phyloP scores from a whole-genome alignment of 2,329 filamentous ascomycete species.

The Blumeria graminis region DNA sequence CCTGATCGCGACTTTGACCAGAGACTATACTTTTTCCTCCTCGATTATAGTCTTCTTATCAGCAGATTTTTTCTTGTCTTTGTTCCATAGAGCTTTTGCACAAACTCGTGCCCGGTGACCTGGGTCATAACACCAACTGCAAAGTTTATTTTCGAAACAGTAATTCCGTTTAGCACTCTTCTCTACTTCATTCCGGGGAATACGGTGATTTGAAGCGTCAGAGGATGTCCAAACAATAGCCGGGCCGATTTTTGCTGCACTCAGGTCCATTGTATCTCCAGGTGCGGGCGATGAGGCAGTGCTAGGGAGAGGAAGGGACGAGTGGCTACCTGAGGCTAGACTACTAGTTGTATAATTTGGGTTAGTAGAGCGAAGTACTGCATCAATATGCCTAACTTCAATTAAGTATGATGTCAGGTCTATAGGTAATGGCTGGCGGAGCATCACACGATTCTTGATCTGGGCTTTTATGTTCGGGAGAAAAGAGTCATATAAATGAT shows the following conservation, averaged over 20 bases:
- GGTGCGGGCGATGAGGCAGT: neutral
- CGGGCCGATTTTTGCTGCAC: neutral
- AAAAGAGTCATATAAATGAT: neutral
- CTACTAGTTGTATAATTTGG: neutral
- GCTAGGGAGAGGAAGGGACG: neutral
- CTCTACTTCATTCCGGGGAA: neutral
- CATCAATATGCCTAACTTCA: neutral
- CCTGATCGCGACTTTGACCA: neutral
- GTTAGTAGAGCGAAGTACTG: neutral
- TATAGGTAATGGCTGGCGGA: neutral
- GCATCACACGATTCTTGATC: neutral
- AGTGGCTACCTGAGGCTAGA: neutral
- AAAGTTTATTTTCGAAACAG: neutral
- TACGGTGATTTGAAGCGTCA: neutral
- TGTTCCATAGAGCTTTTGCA: neutral
- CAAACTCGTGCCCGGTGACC: neutral
- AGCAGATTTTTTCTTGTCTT: neutral
- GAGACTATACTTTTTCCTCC: neutral
- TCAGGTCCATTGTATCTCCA: neutral
- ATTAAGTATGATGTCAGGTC: neutral
- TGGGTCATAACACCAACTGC: neutral
- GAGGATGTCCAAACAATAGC: neutral
- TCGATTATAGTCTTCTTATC: neutral
- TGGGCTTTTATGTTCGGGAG: neutral
- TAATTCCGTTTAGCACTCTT: neutral